phyloP scores from a whole-genome alignment of 2,329 filamentous ascomycete genomes.

The Phaeosphaeria sp. region DNA sequence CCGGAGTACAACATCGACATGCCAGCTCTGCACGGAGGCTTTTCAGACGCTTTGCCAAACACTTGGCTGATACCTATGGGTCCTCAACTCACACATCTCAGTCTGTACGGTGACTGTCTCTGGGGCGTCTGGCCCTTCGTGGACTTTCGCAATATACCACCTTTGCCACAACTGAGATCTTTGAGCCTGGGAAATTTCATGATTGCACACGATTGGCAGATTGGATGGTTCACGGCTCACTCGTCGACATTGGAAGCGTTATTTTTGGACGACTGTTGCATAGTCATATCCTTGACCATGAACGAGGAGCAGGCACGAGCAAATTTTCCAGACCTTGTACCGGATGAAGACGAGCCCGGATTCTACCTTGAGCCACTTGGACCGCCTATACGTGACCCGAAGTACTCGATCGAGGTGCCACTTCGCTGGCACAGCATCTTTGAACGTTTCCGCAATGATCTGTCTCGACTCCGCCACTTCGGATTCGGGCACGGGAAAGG shows the following conservation, averaged over 20 bases:
- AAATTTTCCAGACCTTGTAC: background rate
- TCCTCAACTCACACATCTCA: slow-evolving; percentile 44
- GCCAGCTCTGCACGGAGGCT: slow-evolving; percentile 19
- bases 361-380: too few species aligned
- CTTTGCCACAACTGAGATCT: slow-evolving; percentile 51
- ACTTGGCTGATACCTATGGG: slow-evolving; percentile 30
- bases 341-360: too few species aligned
- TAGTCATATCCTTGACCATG: slow-evolving; percentile 24
- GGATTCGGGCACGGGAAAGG: slow-evolving; percentile 9
- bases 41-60: slow-evolving; percentile 18
- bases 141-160: slow-evolving; percentile 42
- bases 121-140: slow-evolving; percentile 53
- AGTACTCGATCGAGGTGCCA: background rate
- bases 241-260: slow-evolving; percentile 49
- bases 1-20: slow-evolving; percentile 19
- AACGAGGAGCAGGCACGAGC: slow-evolving; percentile 1
- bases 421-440: background rate
- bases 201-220: slow-evolving; percentile 55
- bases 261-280: slow-evolving; percentile 54
- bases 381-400: too few species aligned
- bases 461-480: slow-evolving; percentile 16
- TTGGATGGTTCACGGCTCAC: slow-evolving; percentile 56
- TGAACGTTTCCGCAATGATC: slow-evolving; percentile 7
- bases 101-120: slow-evolving; percentile 42
- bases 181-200: slow-evolving; percentile 52